phyloP scores from a whole-genome alignment of 371 early-diverging fungal genomes.

The Mortierella sp. region DNA sequence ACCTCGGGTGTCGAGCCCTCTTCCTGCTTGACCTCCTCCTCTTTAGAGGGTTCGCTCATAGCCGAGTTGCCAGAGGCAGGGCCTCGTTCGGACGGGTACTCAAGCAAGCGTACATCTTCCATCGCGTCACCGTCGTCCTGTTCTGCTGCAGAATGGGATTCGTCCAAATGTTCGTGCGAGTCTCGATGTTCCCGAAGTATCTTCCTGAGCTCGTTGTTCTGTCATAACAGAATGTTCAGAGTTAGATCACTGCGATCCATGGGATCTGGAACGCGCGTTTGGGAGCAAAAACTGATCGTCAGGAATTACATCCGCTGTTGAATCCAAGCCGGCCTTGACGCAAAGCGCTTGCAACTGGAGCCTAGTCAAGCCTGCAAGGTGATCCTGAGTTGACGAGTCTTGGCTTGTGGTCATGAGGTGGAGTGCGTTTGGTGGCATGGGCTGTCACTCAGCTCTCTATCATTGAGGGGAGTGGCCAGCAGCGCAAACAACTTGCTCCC shows the following conservation, averaged over 20 bases:
- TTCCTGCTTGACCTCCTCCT: slow-evolving; percentile 5
- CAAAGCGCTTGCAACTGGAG: slow-evolving; percentile 47
- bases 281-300: not conserved
- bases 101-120: too few relatives aligned
- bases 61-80: too few relatives aligned
- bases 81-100: too few relatives aligned
- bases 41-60: not conserved
- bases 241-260: not conserved
- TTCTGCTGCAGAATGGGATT: not conserved
- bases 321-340: slow-evolving; percentile 41
- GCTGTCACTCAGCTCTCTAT: too few relatives aligned
- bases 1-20: not conserved
- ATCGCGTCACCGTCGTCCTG: not conserved
- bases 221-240: not conserved
- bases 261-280: too few relatives aligned
- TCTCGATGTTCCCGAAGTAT: slow-evolving; percentile 12
- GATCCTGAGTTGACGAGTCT: not conserved
- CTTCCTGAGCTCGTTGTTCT: slow-evolving; percentile 24
- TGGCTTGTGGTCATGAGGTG: slow-evolving; percentile 23
- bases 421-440: too few relatives aligned
- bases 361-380: slow-evolving; percentile 19
- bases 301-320: slow-evolving; percentile 30
- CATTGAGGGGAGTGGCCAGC: too few relatives aligned
- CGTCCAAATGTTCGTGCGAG: not conserved
- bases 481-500: too few relatives aligned